These are phyloP conservation scores for Dittrichia graveolens DNA, from an alignment of 129 eudicot species.

Conservation along the genomic window DNA sequence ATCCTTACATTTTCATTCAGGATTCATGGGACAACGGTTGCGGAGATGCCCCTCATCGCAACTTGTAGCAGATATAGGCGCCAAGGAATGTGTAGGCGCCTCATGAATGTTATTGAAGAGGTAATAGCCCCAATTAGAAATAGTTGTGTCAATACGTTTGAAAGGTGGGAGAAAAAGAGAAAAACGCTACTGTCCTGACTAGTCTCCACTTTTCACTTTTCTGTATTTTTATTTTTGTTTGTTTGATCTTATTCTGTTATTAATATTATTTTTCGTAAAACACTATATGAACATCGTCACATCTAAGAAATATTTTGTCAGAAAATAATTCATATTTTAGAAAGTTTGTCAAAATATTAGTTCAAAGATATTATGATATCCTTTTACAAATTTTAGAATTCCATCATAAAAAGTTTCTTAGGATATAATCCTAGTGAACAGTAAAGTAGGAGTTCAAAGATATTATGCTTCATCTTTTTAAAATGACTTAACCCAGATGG, in stretches of 20 bases:
- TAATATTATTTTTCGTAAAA: neutral
- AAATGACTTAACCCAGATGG: neutral
- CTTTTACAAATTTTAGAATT: neutral
- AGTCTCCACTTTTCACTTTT: too few species aligned
- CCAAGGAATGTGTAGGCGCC: conserved; percentile 94
- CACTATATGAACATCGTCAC: neutral
- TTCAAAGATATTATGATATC: too few species aligned
- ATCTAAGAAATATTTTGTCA: neutral
- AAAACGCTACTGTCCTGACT: too few species aligned
- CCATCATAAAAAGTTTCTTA: neutral
- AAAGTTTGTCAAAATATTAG: neutral
- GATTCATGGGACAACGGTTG: conserved; percentile 88
- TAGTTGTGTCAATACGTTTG: too few species aligned
- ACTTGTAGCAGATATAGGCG: conserved; percentile 92
- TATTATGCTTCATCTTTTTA: neutral
- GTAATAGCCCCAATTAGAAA: conserved; percentile 38
- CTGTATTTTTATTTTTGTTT: neutral
- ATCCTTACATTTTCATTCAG: conserved; percentile 35
- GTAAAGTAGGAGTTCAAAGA: neutral
- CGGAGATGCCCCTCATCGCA: conserved; percentile 94
- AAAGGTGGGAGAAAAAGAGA: too few species aligned
- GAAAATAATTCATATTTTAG: neutral
- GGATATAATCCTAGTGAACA: neutral
- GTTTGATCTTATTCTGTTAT: neutral
- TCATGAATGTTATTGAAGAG: conserved; percentile 77